Evolutionary conservation across 768 basidiomycete genomes (phyloP).

Genomic region (Leccinellum luteum): DNA sequence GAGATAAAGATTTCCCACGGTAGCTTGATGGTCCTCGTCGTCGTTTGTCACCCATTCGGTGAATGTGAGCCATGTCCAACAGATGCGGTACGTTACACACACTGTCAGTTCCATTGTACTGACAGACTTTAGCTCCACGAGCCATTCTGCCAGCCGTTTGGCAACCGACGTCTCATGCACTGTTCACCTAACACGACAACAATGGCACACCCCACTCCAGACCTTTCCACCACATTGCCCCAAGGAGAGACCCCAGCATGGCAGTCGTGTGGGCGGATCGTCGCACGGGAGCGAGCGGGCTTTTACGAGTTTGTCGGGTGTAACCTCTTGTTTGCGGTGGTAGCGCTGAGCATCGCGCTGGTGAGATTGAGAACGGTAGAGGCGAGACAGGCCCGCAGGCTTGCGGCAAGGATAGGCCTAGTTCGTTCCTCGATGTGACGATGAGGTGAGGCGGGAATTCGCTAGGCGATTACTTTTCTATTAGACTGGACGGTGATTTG

Average conservation of each 20-base stretch:
- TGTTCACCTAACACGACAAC: constrained; percentile 46
- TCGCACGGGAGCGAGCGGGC: constrained; percentile 74
- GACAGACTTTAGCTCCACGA: constrained; percentile 59
- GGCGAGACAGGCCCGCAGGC: constrained; percentile 70
- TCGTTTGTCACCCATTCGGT: constrained; percentile 53
- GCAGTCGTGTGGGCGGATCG: constrained; percentile 90
- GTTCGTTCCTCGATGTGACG: constrained; percentile 33
- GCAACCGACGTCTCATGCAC: constrained; percentile 87
- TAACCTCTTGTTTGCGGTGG: constrained; percentile 67
- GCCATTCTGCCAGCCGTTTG: constrained; percentile 95
- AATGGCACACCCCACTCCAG: constrained; percentile 5
- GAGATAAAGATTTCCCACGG: constrained; percentile 25
- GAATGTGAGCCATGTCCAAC: constrained; percentile 62
- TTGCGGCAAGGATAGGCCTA: constrained; percentile 85
- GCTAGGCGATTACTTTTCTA: neutral
- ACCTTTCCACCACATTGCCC: constrained; percentile 8
- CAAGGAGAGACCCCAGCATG: constrained; percentile 75
- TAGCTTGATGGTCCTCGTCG: constrained; percentile 16
- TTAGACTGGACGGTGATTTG: neutral
- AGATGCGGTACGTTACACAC: constrained; percentile 47
- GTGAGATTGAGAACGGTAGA: constrained; percentile 67
- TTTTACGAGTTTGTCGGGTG: constrained; percentile 91
- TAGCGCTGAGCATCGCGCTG: constrained; percentile 65
- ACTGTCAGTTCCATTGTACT: neutral
- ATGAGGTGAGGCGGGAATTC: constrained; percentile 7